phyloP scores from a whole-genome alignment of 73 alveolate species.

The Vitrella brassicaformis region DNA sequence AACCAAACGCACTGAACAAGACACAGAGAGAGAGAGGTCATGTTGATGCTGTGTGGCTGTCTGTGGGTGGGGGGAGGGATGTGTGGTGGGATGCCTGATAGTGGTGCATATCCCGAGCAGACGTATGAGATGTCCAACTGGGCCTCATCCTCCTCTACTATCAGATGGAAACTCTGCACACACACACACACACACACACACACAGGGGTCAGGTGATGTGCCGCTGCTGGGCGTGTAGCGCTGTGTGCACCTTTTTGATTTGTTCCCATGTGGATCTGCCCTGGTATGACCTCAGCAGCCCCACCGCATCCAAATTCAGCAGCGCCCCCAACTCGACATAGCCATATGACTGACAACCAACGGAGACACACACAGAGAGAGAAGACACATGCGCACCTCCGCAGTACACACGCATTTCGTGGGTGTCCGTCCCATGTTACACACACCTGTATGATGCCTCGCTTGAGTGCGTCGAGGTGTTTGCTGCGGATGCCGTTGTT shows the following conservation, averaged over 20 bases:
- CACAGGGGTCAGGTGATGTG: no score
- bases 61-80: no score
- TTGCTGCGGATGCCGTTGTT: constrained; percentile 16
- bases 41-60: no score
- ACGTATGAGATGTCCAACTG: not conserved
- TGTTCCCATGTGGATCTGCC: not conserved
- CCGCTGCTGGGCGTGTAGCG: no score
- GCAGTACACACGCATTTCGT: no score
- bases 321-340: not conserved
- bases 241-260: not conserved
- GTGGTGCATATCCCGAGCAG: not conserved
- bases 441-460: not conserved
- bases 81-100: no score
- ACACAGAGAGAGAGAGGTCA: not conserved
- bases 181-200: no score
- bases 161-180: not conserved
- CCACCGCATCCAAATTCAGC: not conserved
- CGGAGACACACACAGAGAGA: no score
- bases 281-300: not conserved
- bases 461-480: not conserved
- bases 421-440: no score
- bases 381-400: no score
- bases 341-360: not conserved
- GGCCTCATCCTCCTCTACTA: not conserved
- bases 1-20: not conserved